phyloP scores from a whole-genome alignment of 257 asterid genomes.

The Solanum peruvianum region DNA sequence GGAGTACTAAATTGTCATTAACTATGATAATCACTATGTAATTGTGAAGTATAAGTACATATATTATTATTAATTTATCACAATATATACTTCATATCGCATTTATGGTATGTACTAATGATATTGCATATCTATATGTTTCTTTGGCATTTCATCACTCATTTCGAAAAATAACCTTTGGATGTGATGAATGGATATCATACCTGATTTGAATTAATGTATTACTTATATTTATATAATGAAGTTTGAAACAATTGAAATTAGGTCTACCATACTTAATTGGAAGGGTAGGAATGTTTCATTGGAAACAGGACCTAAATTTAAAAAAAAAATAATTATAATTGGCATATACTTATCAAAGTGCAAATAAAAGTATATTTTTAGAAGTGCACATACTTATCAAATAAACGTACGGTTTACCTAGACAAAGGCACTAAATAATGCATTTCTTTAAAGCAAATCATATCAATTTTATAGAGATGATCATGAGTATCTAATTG shows the following conservation, averaged over 20 bases:
- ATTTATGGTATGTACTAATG: neutral
- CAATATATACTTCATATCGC: too few species aligned
- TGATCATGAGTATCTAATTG: neutral
- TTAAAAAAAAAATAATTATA: neutral
- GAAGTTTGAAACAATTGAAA: neutral
- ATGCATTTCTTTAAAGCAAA: neutral
- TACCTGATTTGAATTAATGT: too few species aligned
- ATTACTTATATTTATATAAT: too few species aligned
- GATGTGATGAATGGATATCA: rapidly evolving
- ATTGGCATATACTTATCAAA: neutral
- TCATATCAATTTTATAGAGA: neutral
- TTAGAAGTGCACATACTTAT: neutral
- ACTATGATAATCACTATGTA: neutral
- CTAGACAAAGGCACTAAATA: neutral
- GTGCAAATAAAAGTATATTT: neutral
- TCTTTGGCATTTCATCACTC: neutral
- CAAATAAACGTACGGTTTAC: neutral
- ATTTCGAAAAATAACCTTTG: neutral
- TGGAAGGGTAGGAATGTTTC: neutral
- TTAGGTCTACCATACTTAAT: neutral
- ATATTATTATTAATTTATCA: neutral
- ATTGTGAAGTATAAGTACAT: neutral
- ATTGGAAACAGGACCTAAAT: neutral
- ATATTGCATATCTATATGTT: neutral
- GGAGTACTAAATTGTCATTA: neutral